A percentile compares a stretch with the other conserved stretches of the same genome.
phyloP scores from a whole-genome alignment of 176 grass and related monocot genomes.

The Chrysopogon serrulatus region DNA sequence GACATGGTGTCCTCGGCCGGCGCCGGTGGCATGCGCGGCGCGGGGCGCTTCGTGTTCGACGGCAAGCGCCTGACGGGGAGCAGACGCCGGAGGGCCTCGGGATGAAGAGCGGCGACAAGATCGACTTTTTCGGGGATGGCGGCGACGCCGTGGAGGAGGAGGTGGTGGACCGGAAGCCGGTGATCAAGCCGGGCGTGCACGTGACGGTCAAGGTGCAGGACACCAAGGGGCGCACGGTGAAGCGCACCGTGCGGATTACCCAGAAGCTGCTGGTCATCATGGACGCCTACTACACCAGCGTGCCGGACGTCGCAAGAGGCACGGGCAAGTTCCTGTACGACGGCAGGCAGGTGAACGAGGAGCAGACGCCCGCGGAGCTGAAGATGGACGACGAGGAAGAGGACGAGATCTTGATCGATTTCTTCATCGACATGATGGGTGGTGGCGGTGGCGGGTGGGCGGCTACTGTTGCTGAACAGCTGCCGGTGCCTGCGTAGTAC shows the following conservation, averaged over 20 bases:
- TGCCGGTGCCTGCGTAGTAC: background rate
- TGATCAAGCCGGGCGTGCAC: constrained; percentile 41
- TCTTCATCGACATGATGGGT: constrained; percentile 24
- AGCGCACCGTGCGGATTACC: constrained; percentile 4
- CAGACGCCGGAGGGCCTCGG: background rate
- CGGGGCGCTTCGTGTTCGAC: background rate
- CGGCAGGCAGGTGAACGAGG: background rate
- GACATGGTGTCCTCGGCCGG: background rate
- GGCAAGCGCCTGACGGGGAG: background rate
- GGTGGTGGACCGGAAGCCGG: constrained; percentile 12
- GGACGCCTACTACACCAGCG: constrained; percentile 24
- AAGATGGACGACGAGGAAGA: constrained; percentile 14
- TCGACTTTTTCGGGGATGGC: background rate
- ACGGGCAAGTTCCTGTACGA: constrained; percentile 33
- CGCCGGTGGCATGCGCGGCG: background rate
- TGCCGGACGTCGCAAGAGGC: background rate
- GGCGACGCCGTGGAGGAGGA: background rate
- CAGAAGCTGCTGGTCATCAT: constrained; percentile 30
- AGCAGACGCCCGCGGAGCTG: constrained; percentile 21
- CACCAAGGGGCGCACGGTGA: constrained; percentile 4
- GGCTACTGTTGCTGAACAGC: background rate
- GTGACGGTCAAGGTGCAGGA: constrained; percentile 31
- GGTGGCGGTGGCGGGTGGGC: background rate
- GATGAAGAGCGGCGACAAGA: background rate
- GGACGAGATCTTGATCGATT: constrained; percentile 32